A percentile compares a stretch with the other conserved stretches of the same genome.
These are phyloP conservation scores for Xylariaceae sp. DNA, from an alignment of 2,329 filamentous ascomycete species.

Conservation along the genomic window DNA sequence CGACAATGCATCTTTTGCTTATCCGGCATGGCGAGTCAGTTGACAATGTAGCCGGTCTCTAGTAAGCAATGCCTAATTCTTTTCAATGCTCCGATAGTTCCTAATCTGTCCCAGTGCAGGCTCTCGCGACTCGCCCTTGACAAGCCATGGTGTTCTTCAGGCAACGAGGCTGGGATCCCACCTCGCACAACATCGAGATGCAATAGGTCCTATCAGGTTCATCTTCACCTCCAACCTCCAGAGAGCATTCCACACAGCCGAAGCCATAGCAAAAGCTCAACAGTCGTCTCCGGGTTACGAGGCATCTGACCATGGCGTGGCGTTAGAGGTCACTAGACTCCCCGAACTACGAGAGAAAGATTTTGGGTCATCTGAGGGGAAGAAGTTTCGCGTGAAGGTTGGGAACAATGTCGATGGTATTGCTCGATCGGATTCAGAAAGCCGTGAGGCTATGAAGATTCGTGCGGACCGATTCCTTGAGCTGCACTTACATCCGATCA, in stretches of 20 bases:
- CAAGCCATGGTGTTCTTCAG: conserved; percentile 80
- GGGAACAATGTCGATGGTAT: conserved; percentile 46
- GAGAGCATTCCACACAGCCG: conserved; percentile 72
- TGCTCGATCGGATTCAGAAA: conserved; percentile 54
- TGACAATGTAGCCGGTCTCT: conserved; percentile 80
- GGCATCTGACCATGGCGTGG: background rate
- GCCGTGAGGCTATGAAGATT: conserved; percentile 64
- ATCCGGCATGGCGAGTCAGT: conserved; percentile 89
- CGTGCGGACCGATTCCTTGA: conserved; percentile 70
- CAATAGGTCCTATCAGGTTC: conserved; percentile 51
- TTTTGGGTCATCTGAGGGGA: conserved; percentile 73
- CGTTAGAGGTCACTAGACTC: conserved; percentile 43
- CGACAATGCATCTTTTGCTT: conserved; percentile 63
- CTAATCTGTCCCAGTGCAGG: conserved; percentile 63
- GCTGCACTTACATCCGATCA: conserved; percentile 60
- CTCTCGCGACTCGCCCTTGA: conserved; percentile 77
- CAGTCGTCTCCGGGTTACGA: background rate
- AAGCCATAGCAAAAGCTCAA: conserved; percentile 64
- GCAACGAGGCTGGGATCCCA: conserved; percentile 70
- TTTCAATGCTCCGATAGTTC: conserved; percentile 4
- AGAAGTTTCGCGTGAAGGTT: conserved; percentile 49
- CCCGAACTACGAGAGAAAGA: conserved; percentile 70
- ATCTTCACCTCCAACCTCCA: conserved; percentile 80
- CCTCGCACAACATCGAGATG: conserved; percentile 46
- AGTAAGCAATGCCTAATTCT: conserved; percentile 53